phyloP scores from a whole-genome alignment of 2,329 filamentous ascomycete genomes.

The Dryadomyces sulphureus region DNA sequence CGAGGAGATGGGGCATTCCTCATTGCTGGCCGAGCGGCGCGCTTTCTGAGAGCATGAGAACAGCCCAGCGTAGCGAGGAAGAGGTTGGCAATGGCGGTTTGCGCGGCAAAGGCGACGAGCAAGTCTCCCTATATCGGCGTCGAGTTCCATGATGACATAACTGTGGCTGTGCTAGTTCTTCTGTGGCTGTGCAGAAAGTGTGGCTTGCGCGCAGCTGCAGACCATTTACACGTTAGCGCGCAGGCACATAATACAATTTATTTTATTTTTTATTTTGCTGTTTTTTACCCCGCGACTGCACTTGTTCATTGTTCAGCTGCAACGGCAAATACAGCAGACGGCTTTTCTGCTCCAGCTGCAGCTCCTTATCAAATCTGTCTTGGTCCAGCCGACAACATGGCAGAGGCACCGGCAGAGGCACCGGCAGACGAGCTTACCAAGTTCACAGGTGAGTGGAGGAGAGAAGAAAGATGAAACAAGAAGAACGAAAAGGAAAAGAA shows the following conservation, averaged over 20 bases:
- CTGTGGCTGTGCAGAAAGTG: not conserved
- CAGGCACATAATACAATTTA: too few relatives aligned
- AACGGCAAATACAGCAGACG: too few relatives aligned
- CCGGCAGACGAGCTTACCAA: conserved; percentile 25
- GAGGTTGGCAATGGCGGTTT: not conserved
- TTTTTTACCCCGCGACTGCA: not conserved
- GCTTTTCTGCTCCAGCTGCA: too few relatives aligned
- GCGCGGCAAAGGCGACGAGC: not conserved
- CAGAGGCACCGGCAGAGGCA: conserved; percentile 22
- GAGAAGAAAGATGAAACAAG: conserved; percentile 10
- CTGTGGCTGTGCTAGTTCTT: not conserved
- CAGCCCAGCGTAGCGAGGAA: not conserved
- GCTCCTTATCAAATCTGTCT: too few relatives aligned
- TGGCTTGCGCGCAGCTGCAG: too few relatives aligned
- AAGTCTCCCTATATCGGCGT: not conserved
- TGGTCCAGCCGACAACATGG: conserved; percentile 18
- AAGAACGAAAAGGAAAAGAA: conserved; percentile 28
- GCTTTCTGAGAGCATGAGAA: not conserved
- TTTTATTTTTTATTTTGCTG: not conserved
- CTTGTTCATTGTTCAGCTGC: too few relatives aligned
- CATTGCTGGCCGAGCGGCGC: conserved; percentile 25
- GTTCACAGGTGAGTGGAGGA: conserved; percentile 20
- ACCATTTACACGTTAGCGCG: too few relatives aligned
- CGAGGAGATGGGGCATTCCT: conserved; percentile 44
- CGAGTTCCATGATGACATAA: not conserved